phyloP scores from a whole-genome alignment of 192 early-diverging fungal genomes.

The Lunasporangiospora selenospora region DNA sequence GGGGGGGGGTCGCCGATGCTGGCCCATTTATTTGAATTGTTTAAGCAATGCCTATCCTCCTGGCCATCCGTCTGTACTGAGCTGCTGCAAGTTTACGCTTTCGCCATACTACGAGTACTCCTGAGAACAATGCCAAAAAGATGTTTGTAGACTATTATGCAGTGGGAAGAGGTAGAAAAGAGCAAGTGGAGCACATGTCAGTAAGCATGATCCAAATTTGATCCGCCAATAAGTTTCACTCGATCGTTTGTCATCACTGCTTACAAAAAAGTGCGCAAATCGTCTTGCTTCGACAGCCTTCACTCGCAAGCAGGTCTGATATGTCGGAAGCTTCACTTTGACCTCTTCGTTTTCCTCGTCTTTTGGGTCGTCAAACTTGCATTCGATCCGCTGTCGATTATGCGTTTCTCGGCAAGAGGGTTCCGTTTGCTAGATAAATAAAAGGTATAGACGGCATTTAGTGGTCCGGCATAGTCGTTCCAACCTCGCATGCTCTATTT shows the following conservation, averaged over 20 bases:
- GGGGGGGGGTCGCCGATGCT: background rate
- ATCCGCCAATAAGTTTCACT: background rate
- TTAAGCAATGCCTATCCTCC: constrained; percentile 44
- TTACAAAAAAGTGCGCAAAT: constrained; percentile 43
- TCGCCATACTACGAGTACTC: constrained; percentile 31
- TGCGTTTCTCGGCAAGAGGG: constrained; percentile 29
- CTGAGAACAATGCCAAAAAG: constrained; percentile 29
- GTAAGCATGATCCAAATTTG: background rate
- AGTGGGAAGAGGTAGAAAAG: background rate
- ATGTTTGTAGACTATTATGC: constrained; percentile 39
- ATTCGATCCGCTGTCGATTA: constrained; percentile 33
- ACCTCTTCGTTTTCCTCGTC: constrained; percentile 46
- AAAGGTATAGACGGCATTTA: no score
- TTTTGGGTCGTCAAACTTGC: constrained; percentile 40
- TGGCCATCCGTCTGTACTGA: constrained; percentile 43
- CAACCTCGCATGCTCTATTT: no score
- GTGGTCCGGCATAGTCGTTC: no score
- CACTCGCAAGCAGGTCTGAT: constrained; percentile 28
- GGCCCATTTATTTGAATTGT: background rate
- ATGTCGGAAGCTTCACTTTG: constrained; percentile 24
- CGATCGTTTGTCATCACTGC: background rate
- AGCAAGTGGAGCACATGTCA: background rate
- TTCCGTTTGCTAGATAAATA: constrained; percentile 23
- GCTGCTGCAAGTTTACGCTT: constrained; percentile 43
- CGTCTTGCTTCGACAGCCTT: constrained; percentile 35